These are phyloP conservation scores for Royoungia palumana DNA, from an alignment of 768 basidiomycete species.

Conservation along the genomic window DNA sequence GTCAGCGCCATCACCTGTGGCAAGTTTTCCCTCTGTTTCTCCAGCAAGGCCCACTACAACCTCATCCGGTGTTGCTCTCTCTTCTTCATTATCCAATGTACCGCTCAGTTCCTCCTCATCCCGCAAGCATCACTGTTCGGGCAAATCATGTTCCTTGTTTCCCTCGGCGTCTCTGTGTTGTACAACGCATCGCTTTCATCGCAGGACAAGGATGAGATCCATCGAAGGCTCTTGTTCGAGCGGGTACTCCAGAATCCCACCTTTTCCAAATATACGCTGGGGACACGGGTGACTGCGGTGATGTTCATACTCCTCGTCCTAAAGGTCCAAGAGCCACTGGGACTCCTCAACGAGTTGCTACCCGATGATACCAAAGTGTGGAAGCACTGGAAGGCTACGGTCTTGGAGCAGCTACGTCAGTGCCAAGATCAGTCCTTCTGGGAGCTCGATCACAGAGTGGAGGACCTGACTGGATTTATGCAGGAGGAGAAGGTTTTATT, in stretches of 20 bases:
- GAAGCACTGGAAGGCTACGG: constrained; percentile 22
- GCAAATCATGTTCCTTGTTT: constrained; percentile 34
- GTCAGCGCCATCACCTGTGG: constrained; percentile 33
- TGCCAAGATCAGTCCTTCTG: constrained; percentile 23
- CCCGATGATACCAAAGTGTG: constrained; percentile 32
- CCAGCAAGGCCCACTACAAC: constrained; percentile 20
- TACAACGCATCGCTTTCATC: constrained; percentile 36
- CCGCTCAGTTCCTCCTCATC: constrained; percentile 34
- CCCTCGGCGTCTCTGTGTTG: constrained; percentile 33
- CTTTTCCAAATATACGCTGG: constrained; percentile 24
- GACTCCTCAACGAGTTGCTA: constrained; percentile 21
- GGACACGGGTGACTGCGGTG: constrained; percentile 25
- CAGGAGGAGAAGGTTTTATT: constrained; percentile 20
- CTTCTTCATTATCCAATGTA: constrained; percentile 32
- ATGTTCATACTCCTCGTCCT: constrained; percentile 26
- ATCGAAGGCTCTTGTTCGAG: constrained; percentile 26
- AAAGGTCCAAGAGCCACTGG: constrained; percentile 15
- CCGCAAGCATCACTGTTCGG: constrained; percentile 34
- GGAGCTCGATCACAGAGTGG: constrained; percentile 15
- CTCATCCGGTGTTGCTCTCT: constrained; percentile 31
- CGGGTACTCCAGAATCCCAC: constrained; percentile 21
- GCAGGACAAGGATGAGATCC: constrained; percentile 34
- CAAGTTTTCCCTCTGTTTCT: constrained; percentile 27
- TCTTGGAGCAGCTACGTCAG: constrained; percentile 15
- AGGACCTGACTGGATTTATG: constrained; percentile 16